Evolutionary conservation across 1,284 basidiomycete genomes (phyloP).

Genomic region (Polyporus tsugae): DNA sequence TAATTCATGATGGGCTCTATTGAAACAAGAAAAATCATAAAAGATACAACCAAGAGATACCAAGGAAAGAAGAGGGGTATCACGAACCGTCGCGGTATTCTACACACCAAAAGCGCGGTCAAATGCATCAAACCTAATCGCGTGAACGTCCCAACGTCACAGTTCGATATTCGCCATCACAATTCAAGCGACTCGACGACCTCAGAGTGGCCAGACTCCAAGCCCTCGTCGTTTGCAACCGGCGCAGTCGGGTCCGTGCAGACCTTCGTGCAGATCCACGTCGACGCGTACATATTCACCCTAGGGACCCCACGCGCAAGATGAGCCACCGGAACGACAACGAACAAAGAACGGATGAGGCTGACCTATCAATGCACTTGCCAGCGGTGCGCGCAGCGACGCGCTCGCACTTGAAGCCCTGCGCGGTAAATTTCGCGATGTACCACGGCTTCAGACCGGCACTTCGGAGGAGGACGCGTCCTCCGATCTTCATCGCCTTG

Average conservation of each 20-base stretch:
- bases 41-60: background rate
- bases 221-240: background rate
- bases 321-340: background rate
- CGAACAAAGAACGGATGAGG: background rate
- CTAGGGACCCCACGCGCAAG: conserved; percentile 1
- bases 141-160: background rate
- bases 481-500: conserved; percentile 35
- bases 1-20: background rate
- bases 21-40: background rate
- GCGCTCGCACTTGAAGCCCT: conserved; percentile 34
- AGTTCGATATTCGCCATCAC: conserved; percentile 8
- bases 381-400: conserved; percentile 30
- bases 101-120: background rate
- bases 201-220: conserved; percentile 17
- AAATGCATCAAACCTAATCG: background rate
- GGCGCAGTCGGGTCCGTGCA: conserved; percentile 20
- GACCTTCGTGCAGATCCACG: conserved; percentile 35
- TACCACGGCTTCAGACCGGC: conserved; percentile 35
- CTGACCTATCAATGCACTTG: conserved; percentile 33
- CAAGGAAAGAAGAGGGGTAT: background rate
- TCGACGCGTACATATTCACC: conserved; percentile 37
- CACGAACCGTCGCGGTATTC: conserved; percentile 1
- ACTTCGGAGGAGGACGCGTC: conserved; percentile 33
- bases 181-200: conserved; percentile 23
- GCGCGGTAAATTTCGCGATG: conserved; percentile 30